These are phyloP conservation scores for Leptographium galeiforme DNA, from an alignment of 2,329 filamentous ascomycete genomes.

Conservation along the genomic window DNA sequence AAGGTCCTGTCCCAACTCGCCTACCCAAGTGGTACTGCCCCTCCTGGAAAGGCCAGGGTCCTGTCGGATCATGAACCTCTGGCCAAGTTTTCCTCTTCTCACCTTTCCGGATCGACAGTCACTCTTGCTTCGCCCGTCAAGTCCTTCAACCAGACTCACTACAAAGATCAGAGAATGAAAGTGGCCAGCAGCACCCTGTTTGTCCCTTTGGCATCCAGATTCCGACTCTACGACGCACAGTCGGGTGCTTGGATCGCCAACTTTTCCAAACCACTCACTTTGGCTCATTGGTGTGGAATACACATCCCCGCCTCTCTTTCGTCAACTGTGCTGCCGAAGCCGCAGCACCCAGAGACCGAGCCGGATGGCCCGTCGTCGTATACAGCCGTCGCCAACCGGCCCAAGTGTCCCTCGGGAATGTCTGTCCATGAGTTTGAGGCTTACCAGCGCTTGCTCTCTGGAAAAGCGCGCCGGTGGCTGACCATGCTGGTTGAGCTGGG, in stretches of 20 bases:
- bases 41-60: not conserved
- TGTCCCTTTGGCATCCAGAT: conserved; percentile 29
- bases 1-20: conserved; percentile 19
- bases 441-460: conserved; percentile 33
- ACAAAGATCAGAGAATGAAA: conserved; percentile 25
- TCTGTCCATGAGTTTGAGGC: conserved; percentile 39
- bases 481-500: conserved; percentile 31
- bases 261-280: conserved; percentile 18
- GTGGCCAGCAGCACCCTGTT: conserved; percentile 26
- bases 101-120: not conserved
- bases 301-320: conserved; percentile 17
- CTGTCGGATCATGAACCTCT: conserved; percentile 6
- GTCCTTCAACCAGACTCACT: conserved; percentile 28
- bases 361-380: conserved; percentile 37
- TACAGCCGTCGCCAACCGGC: conserved; percentile 34
- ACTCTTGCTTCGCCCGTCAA: conserved; percentile 6
- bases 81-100: not conserved
- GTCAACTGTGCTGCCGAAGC: conserved; percentile 20
- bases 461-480: conserved; percentile 33
- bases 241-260: conserved; percentile 24
- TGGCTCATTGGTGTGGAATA: conserved; percentile 30
- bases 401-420: conserved; percentile 30
- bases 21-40: not conserved
- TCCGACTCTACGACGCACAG: conserved; percentile 31
- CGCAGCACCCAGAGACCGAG: conserved; percentile 16